These are phyloP conservation scores for Penicillium sp. DNA, from an alignment of 2,329 filamentous ascomycete genomes.

Conservation along the genomic window DNA sequence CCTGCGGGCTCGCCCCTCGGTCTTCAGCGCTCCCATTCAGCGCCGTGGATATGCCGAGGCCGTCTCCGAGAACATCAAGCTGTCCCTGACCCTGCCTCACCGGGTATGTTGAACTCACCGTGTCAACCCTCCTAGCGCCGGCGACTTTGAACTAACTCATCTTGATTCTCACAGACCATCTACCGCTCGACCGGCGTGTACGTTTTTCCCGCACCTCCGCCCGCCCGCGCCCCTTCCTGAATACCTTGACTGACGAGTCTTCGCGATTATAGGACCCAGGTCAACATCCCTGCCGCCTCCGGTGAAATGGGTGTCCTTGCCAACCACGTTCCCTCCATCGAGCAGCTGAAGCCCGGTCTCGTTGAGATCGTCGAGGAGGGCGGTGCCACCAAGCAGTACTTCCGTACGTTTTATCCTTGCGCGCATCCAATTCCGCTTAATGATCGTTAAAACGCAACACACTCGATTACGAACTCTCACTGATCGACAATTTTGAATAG, in stretches of 20 bases:
- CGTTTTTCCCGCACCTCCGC: slow-evolving; percentile 31
- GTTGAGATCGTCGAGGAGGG: slow-evolving; percentile 93
- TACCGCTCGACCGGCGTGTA: slow-evolving; percentile 68
- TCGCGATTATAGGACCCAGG: slow-evolving; percentile 73
- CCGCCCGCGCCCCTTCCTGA: slow-evolving; percentile 16
- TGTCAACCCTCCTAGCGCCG: slow-evolving; percentile 12
- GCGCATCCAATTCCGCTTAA: too few relatives aligned
- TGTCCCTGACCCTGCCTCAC: slow-evolving; percentile 95
- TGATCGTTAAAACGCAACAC: too few relatives aligned
- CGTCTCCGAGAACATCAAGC: slow-evolving; percentile 90
- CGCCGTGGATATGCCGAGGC: slow-evolving; percentile 88
- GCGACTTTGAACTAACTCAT: slow-evolving; percentile 27
- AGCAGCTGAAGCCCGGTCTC: slow-evolving; percentile 95
- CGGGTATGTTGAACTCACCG: slow-evolving; percentile 63
- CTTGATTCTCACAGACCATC: slow-evolving; percentile 49
- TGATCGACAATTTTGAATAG: slow-evolving; percentile 46
- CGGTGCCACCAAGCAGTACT: slow-evolving; percentile 88
- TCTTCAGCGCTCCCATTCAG: slow-evolving; percentile 69
- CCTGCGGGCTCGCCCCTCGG: slow-evolving; percentile 73
- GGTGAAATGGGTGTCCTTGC: slow-evolving; percentile 99
- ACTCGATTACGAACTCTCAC: slow-evolving; percentile 1
- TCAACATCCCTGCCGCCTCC: slow-evolving; percentile 96
- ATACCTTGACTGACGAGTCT: slow-evolving; percentile 47
- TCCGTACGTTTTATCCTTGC: slow-evolving; percentile 60
- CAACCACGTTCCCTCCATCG: slow-evolving; percentile 97